Percentiles rank a stretch among this genome's conserved stretches.
Conservation (phyloP, 2,329 filamentous ascomycete species). For the Chaetomiaceae sp. region DNA sequence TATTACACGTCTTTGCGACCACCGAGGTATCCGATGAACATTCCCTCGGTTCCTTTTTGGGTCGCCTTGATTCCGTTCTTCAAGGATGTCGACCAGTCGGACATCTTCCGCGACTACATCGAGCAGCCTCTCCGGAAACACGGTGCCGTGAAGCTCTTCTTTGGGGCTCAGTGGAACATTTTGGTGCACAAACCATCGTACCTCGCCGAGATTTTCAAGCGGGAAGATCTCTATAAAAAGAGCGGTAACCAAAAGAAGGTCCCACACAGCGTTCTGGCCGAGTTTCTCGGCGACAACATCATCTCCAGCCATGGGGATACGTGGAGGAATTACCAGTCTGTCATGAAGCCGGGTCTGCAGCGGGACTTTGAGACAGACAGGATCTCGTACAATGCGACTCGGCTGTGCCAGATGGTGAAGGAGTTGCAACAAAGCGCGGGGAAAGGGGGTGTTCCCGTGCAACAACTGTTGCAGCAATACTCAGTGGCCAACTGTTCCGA, state of each 20-base stretch:
- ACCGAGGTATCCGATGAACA: constrained; percentile 31
- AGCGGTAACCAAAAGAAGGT: constrained; percentile 24
- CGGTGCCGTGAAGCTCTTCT: constrained; percentile 45
- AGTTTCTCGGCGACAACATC: constrained; percentile 22
- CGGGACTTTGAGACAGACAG: constrained; percentile 11
- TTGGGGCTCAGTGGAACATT: constrained; percentile 45
- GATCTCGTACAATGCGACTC: constrained; percentile 13
- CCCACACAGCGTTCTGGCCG: constrained; percentile 17
- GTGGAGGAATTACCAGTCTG: constrained; percentile 16
- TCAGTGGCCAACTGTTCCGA: constrained; percentile 21
- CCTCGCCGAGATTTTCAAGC: constrained; percentile 36
- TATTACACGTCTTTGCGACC: constrained; percentile 15
- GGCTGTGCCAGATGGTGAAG: constrained; percentile 6
- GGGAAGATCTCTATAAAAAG: constrained; percentile 28
- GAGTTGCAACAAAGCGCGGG: constrained; percentile 9
- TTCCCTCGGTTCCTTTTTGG: constrained; percentile 41
- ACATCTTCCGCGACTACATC: constrained; percentile 37
- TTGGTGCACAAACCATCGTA: constrained; percentile 41
- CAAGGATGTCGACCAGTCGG: constrained; percentile 39
- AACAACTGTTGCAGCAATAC: constrained; percentile 18
- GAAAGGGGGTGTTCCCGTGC: constrained; percentile 10
- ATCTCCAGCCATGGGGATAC: constrained; percentile 17
- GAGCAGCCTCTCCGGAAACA: constrained; percentile 34
- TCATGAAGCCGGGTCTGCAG: constrained; percentile 17
- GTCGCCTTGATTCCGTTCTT: constrained; percentile 39